Conservation (phyloP, 176 grass and related monocot genomes). For the Hyparrhenia diplandra region DNA sequence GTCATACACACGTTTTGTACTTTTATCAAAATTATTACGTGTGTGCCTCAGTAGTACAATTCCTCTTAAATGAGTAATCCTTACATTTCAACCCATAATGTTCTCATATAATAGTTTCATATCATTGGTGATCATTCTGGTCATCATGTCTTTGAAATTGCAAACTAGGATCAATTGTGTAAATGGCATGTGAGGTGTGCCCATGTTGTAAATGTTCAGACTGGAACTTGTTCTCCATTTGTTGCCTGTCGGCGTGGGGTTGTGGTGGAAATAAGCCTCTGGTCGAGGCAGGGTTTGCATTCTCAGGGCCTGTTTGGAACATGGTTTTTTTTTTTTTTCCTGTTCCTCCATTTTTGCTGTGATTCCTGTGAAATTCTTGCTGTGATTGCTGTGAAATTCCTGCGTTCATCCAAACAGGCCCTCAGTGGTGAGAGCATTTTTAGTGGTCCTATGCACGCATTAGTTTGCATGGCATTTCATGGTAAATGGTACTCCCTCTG, state of each 20-base stretch:
- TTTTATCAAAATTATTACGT: not conserved
- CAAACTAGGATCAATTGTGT: not conserved
- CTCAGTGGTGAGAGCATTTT: no score
- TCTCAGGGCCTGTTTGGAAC: no score
- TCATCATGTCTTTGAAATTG: not conserved
- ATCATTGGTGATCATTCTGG: not conserved
- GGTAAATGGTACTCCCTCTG: no score
- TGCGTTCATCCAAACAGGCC: no score
- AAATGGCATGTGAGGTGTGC: not conserved
- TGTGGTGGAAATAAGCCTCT: not conserved
- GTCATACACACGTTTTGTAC: no score
- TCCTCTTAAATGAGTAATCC: not conserved
- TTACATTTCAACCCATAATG: not conserved
- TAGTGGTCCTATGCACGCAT: no score
- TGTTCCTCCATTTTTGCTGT: no score
- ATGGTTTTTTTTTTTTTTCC: no score
- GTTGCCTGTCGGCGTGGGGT: not conserved
- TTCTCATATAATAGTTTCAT: no score
- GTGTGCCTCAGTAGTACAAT: not conserved
- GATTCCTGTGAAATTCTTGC: no score
- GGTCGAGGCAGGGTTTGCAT: not conserved
- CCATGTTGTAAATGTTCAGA: not conserved
- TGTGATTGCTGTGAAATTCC: no score
- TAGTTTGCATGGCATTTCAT: no score
- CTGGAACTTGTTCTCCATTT: not conserved